Percentiles rank a stretch among this genome's conserved stretches.
phyloP scores from a whole-genome alignment of 176 grass and related monocot species.

The Phoenix dactylifera region DNA sequence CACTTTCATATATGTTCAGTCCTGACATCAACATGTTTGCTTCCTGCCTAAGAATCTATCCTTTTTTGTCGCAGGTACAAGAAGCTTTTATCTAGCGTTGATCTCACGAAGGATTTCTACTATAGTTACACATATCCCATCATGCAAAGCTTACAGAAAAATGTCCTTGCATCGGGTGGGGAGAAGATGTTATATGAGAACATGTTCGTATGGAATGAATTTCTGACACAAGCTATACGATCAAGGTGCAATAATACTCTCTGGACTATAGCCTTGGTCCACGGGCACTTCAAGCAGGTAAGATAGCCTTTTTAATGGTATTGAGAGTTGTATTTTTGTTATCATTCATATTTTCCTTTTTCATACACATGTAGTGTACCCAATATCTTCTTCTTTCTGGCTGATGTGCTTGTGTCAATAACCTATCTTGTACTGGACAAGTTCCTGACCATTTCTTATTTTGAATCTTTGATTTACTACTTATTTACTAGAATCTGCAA shows the following conservation, averaged over 20 bases:
- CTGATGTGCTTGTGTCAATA: too few species aligned
- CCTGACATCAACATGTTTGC: neutral
- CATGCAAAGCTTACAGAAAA: constrained; percentile 87
- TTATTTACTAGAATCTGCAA: too few species aligned
- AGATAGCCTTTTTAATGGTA: neutral
- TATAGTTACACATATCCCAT: constrained; percentile 97
- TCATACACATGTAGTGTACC: too few species aligned
- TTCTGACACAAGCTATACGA: constrained; percentile 64
- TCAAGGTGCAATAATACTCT: constrained; percentile 80
- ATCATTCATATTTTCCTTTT: too few species aligned
- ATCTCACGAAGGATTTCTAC: constrained; percentile 96
- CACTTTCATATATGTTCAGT: too few species aligned
- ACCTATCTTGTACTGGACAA: too few species aligned
- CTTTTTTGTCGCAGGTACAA: constrained; percentile 63
- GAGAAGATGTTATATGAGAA: constrained; percentile 82
- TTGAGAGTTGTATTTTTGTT: too few species aligned
- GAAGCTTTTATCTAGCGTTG: constrained; percentile 81
- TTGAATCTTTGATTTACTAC: too few species aligned
- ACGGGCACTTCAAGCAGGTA: constrained; percentile 98
- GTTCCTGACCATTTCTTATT: too few species aligned
- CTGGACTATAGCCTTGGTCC: constrained; percentile 90
- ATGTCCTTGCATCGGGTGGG: constrained; percentile 38
- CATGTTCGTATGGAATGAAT: constrained; percentile 94
- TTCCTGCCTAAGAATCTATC: neutral
- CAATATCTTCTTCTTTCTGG: too few species aligned